phyloP scores from a whole-genome alignment of 345 rosid species.

The Hibiscus syriacus region DNA sequence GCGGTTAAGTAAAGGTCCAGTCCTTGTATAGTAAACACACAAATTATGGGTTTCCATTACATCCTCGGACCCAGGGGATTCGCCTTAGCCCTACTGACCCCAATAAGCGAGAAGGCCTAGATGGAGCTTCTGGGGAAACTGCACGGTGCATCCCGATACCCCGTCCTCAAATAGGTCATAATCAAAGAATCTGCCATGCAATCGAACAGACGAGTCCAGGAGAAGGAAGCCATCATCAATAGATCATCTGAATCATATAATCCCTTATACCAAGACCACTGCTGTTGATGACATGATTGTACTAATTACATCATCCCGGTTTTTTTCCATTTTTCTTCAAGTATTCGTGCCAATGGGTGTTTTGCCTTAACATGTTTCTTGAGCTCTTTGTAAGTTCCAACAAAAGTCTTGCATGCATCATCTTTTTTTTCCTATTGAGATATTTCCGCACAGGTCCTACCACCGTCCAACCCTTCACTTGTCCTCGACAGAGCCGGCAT shows the following conservation, averaged over 20 bases:
- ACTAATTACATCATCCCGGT: conserved; percentile 65
- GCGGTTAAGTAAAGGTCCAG: not conserved
- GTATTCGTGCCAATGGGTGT: conserved; percentile 46
- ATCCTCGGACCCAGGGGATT: not conserved
- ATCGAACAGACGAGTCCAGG: conserved; percentile 27
- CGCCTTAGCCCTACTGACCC: not conserved
- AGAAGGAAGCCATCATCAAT: conserved; percentile 25
- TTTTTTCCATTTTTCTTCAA: conserved; percentile 68
- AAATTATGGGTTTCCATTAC: not conserved
- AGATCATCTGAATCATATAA: conserved; percentile 61
- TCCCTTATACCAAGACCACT: conserved; percentile 70
- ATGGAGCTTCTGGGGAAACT: conserved; percentile 27
- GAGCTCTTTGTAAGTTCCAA: conserved; percentile 55
- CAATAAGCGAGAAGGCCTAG: too few relatives aligned
- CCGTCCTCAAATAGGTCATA: conserved; percentile 31
- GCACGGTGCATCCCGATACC: conserved; percentile 24
- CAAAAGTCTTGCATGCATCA: conserved; percentile 67
- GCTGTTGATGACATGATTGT: too few relatives aligned
- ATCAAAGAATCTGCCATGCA: conserved; percentile 22
- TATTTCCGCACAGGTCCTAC: conserved; percentile 68
- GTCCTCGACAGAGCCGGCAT: conserved; percentile 76
- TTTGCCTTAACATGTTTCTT: too few relatives aligned
- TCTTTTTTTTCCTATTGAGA: conserved; percentile 62
- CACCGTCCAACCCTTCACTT: conserved; percentile 89
- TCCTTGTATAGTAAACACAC: too few relatives aligned